Percentiles rank a stretch among this genome's conserved stretches.
These are phyloP conservation scores for Blastobotrys mokoenaii DNA, from an alignment of 805 yeast species.

Conservation along the genomic window DNA sequence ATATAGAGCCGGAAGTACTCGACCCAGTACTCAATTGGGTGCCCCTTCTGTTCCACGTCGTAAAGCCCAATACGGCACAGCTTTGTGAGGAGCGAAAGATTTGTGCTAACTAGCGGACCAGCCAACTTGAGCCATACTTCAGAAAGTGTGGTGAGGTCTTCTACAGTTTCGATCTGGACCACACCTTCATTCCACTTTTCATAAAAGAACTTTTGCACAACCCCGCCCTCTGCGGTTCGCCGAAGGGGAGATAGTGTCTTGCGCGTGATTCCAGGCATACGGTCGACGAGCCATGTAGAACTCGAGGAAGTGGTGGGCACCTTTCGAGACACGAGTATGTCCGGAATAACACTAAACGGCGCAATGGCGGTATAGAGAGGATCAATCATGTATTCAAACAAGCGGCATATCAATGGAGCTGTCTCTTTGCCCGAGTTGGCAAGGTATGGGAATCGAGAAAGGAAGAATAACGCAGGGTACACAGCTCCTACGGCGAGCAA, in stretches of 20 bases:
- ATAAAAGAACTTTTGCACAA: constrained; percentile 34
- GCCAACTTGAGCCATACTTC: constrained; percentile 43
- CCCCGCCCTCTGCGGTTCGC: background rate
- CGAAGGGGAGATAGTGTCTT: background rate
- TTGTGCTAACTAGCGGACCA: constrained; percentile 47
- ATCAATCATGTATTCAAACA: constrained; percentile 40
- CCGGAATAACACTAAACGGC: background rate
- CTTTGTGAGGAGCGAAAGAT: constrained; percentile 43
- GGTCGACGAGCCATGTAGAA: background rate
- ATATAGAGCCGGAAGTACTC: constrained; percentile 56
- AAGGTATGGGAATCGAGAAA: constrained; percentile 55
- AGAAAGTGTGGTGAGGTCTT: constrained; percentile 41
- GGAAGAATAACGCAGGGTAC: constrained; percentile 50
- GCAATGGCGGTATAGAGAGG: constrained; percentile 35
- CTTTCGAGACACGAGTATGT: background rate
- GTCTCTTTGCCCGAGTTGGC: constrained; percentile 45
- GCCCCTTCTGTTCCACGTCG: constrained; percentile 19
- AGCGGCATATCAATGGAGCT: constrained; percentile 38
- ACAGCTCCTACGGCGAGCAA: constrained; percentile 53
- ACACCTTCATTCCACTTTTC: constrained; percentile 40
- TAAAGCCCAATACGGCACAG: constrained; percentile 53
- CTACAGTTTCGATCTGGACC: constrained; percentile 31
- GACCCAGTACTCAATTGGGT: constrained; percentile 39
- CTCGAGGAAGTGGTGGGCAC: background rate
- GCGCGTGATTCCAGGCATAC: too few species aligned